phyloP scores from a whole-genome alignment of 2,329 filamentous ascomycete genomes.

The Fusarium nematophilum region DNA sequence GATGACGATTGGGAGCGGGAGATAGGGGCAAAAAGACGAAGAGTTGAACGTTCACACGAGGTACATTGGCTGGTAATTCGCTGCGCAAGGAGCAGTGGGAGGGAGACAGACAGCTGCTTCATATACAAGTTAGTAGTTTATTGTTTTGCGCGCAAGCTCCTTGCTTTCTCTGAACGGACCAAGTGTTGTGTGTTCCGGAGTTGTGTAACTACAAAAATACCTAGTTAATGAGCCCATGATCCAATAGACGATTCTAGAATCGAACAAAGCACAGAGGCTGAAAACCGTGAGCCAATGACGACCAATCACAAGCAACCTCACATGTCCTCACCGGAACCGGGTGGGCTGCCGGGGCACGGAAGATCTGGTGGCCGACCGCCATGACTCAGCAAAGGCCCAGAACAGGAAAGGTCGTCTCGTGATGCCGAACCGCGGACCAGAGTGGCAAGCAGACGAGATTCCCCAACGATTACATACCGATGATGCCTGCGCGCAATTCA shows the following conservation, averaged over 20 bases:
- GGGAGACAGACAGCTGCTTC: constrained; percentile 3
- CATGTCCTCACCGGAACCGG: constrained; percentile 10
- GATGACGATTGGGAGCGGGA: not conserved
- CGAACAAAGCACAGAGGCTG: not conserved
- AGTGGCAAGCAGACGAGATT: constrained; percentile 44
- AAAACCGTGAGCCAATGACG: not conserved
- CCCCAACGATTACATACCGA: constrained; percentile 30
- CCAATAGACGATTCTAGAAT: constrained; percentile 5
- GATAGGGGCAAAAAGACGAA: not conserved
- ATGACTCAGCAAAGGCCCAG: constrained; percentile 42
- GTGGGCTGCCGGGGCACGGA: no score
- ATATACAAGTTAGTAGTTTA: not conserved
- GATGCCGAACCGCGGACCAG: constrained; percentile 45
- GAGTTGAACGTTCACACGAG: constrained; percentile 8
- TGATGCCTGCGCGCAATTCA: constrained; percentile 42
- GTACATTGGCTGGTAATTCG: not conserved
- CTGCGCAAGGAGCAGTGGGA: not conserved
- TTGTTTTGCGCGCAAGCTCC: not conserved
- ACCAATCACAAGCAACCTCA: constrained; percentile 17
- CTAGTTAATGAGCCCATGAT: not conserved
- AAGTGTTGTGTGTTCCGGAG: no score
- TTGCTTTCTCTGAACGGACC: not conserved
- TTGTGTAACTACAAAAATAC: no score
- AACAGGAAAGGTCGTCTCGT: constrained; percentile 43
- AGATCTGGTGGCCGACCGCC: constrained; percentile 33